Evolutionary conservation across 2,329 filamentous ascomycete genomes (phyloP).

Genomic region (Fusarium sublunatum): DNA sequence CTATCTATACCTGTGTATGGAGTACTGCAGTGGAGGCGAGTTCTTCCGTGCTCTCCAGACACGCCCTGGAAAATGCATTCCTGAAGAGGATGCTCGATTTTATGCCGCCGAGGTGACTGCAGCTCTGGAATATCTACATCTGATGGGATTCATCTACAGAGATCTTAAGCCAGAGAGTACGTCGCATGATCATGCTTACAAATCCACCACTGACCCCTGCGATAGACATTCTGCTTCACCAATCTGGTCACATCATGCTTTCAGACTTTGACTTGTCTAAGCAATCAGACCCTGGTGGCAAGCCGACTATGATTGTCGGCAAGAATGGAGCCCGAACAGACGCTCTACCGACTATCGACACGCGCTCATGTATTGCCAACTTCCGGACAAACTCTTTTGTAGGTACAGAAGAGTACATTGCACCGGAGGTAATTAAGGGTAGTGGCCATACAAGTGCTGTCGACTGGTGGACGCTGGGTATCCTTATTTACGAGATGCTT

Average conservation of each 20-base stretch:
- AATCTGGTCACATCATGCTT: conserved; percentile 99
- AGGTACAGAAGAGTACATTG: conserved; percentile 98
- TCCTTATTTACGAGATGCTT: conserved; percentile 98
- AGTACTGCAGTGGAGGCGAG: conserved; percentile 98
- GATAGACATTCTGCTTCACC: conserved; percentile 92
- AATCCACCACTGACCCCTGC: conserved; percentile 12
- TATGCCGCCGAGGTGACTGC: conserved; percentile 98
- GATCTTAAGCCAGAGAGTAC: conserved; percentile 97
- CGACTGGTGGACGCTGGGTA: conserved; percentile 99
- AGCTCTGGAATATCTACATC: conserved; percentile 92
- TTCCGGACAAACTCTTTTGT: conserved; percentile 99
- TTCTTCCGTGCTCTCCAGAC: conserved; percentile 98
- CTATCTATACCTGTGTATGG: conserved; percentile 99
- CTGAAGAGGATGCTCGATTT: conserved; percentile 95
- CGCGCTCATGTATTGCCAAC: conserved; percentile 96
- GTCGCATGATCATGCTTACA: conserved; percentile 19
- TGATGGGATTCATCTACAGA: conserved; percentile 99
- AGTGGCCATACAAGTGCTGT: conserved; percentile 98
- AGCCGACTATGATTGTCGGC: conserved; percentile 96
- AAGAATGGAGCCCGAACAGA: conserved; percentile 88
- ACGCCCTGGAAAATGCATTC: conserved; percentile 94
- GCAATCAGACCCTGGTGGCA: conserved; percentile 94
- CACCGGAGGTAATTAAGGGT: conserved; percentile 97
- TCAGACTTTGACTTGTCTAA: conserved; percentile 99
- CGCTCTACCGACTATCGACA: conserved; percentile 95